A percentile compares a stretch with the other conserved stretches of the same genome.
Evolutionary conservation across 495 filamentous ascomycete species (phyloP).

Genomic region (Penicillium fimorum): DNA sequence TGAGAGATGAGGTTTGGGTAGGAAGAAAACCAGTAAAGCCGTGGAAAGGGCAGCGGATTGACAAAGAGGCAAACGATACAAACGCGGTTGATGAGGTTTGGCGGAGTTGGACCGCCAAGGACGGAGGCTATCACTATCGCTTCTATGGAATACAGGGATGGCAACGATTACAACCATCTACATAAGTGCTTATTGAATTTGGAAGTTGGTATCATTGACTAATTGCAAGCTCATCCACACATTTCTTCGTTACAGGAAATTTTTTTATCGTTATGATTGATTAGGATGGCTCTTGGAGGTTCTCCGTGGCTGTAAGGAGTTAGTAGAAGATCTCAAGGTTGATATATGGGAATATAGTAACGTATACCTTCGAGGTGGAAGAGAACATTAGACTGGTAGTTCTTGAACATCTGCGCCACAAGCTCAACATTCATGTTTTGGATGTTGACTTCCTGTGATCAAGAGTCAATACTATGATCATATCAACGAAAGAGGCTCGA

Average conservation of each 20-base stretch:
- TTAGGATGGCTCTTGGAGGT: slow-evolving; percentile 74
- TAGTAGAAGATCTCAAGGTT: neutral
- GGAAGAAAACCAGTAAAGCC: neutral
- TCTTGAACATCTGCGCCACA: slow-evolving; percentile 99
- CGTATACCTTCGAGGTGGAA: slow-evolving; percentile 90
- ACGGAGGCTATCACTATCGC: slow-evolving; percentile 10
- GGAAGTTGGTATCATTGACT: slow-evolving; percentile 7
- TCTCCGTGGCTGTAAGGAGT: slow-evolving; percentile 67
- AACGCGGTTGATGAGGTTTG: slow-evolving; percentile 16
- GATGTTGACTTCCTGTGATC: slow-evolving; percentile 83
- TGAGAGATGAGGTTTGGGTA: slow-evolving; percentile 8
- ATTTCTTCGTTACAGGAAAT: slow-evolving; percentile 15
- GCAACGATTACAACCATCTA: neutral
- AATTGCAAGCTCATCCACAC: slow-evolving; percentile 6
- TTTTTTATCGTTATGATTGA: neutral
- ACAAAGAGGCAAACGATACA: slow-evolving; percentile 6
- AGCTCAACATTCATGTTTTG: slow-evolving; percentile 98
- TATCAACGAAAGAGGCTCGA: neutral
- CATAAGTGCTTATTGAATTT: neutral
- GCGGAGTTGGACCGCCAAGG: slow-evolving; percentile 19
- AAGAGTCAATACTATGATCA: slow-evolving; percentile 4
- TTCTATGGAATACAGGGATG: neutral
- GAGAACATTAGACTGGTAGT: slow-evolving; percentile 95
- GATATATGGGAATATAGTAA: neutral
- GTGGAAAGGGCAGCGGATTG: slow-evolving; percentile 4